Conservation (phyloP, 2,329 filamentous ascomycete genomes). For the Colletotrichum salicis region DNA sequence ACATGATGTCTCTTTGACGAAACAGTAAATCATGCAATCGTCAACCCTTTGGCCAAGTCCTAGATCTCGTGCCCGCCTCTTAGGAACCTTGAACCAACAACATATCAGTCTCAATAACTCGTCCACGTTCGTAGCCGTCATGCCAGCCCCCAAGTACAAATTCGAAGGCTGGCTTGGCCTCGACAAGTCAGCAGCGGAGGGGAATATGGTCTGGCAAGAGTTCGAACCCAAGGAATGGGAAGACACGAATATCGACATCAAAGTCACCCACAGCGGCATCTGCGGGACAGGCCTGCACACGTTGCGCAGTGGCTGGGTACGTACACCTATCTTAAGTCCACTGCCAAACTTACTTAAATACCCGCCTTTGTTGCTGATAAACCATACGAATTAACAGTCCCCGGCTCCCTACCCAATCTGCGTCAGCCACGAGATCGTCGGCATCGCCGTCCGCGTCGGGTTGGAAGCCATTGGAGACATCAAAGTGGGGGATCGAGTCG, state of each 20-base stretch:
- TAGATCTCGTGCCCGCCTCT: too few species aligned
- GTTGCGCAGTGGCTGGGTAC: constrained; percentile 63
- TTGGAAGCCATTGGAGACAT: constrained; percentile 54
- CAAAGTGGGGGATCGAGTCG: constrained; percentile 68
- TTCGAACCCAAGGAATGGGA: constrained; percentile 73
- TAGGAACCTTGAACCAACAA: too few species aligned
- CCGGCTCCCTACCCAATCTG: constrained; percentile 35
- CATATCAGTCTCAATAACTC: too few species aligned
- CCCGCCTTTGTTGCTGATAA: too few species aligned
- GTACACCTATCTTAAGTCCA: too few species aligned
- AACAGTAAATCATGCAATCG: too few species aligned
- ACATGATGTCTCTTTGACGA: too few species aligned
- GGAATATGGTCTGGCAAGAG: constrained; percentile 65
- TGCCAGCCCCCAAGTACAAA: constrained; percentile 52
- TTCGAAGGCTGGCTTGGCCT: constrained; percentile 64
- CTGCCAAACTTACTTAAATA: too few species aligned
- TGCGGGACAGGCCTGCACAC: constrained; percentile 72
- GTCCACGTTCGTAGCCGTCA: constrained; percentile 31
- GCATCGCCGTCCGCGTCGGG: constrained; percentile 55
- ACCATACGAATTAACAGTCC: not conserved
- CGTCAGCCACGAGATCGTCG: constrained; percentile 55
- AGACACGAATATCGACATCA: constrained; percentile 73
- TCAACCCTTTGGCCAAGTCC: too few species aligned
- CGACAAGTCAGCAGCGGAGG: constrained; percentile 52
- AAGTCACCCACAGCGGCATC: constrained; percentile 73